Conservation (phyloP, 2,329 filamentous ascomycete genomes). For the Penicillium nordicum region DNA sequence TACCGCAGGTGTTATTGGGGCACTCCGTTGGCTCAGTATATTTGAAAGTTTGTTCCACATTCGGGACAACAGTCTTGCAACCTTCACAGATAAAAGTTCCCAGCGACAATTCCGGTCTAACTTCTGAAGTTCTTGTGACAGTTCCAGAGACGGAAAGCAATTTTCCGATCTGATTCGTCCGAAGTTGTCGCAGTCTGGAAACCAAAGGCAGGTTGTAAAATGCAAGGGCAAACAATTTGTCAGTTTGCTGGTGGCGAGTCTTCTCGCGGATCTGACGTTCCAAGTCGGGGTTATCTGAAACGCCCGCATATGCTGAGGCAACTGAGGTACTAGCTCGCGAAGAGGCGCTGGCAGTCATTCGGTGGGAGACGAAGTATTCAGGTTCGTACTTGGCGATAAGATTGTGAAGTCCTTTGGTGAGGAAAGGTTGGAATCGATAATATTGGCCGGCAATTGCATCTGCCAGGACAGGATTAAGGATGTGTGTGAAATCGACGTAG, state of each 20-base stretch:
- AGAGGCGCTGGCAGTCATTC: slow-evolving; percentile 70
- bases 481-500: slow-evolving; percentile 70
- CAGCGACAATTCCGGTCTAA: slow-evolving; percentile 85
- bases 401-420: slow-evolving; percentile 83
- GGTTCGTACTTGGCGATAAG: slow-evolving; percentile 93
- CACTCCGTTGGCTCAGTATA: slow-evolving; percentile 97
- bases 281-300: slow-evolving; percentile 56
- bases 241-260: slow-evolving; percentile 89
- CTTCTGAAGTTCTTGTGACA: slow-evolving; percentile 93
- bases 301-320: slow-evolving; percentile 57
- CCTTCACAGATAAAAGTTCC: slow-evolving; percentile 89
- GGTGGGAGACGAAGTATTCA: slow-evolving; percentile 87
- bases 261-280: slow-evolving; percentile 59
- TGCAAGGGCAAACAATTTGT: slow-evolving; percentile 89
- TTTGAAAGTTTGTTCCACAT: slow-evolving; percentile 94
- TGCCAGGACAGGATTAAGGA: slow-evolving; percentile 78
- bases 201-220: slow-evolving; percentile 92
- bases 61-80: slow-evolving; percentile 78
- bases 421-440: slow-evolving; percentile 90
- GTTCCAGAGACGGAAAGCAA: slow-evolving; percentile 95
- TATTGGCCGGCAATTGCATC: slow-evolving; percentile 86
- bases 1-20: slow-evolving; percentile 80
- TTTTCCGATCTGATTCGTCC: slow-evolving; percentile 86
- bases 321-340: slow-evolving; percentile 65
- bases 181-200: slow-evolving; percentile 77